Evolutionary conservation across 805 yeast genomes (phyloP), one percentile per base, ranked within the genome.

Genomic region (Ogataea kodamae): DNA sequence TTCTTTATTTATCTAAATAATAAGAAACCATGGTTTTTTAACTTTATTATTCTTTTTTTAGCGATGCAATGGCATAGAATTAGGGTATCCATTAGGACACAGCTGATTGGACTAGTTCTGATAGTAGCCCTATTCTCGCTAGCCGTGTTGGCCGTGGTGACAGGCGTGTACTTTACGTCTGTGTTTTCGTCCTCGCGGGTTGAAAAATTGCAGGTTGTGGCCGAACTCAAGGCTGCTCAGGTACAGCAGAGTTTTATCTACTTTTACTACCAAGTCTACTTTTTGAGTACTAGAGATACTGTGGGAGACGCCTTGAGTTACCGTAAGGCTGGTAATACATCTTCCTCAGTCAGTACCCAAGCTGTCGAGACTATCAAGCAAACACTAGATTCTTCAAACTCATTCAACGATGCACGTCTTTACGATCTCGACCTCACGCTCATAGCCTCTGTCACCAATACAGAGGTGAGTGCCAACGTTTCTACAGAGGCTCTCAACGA

Each of bases 181-280:
- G 81, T 76, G 42, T 74, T 80, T 39, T 70, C 76, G 18, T 59
- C 70, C 28, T 58, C 83, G 26, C 67, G 94, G 48, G 75, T 79
- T 1, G 88, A 84, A 42, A 71, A 88, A 37, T 62, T 88, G 16
- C 74, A 74, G 48, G 85, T 85, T 26, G 83, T 87, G 13, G 83
- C 95, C 2, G 83, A 83, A 55, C 64, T 88, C 36, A 87, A 86
- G 56, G 76, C 90, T 0, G 73, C 89, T 0, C 96, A 88, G 56
- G 65, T 87, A 13, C 71, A 70, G 35, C 96, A 86, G 58, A 72
- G 76, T 24, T 62, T 84, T 38, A 72, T 72, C 39, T 71, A 67
- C 40, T 63, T 75, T 17, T 80, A 76, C 54, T 83, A 79, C 51
- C 94, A 86, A 56, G 71, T 79, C 3, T 70, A 70, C 37, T 78